A percentile compares a stretch with the other conserved stretches of the same genome.
phyloP scores from a whole-genome alignment of 116 monocot species.

The Trichopus zeylanicus region DNA sequence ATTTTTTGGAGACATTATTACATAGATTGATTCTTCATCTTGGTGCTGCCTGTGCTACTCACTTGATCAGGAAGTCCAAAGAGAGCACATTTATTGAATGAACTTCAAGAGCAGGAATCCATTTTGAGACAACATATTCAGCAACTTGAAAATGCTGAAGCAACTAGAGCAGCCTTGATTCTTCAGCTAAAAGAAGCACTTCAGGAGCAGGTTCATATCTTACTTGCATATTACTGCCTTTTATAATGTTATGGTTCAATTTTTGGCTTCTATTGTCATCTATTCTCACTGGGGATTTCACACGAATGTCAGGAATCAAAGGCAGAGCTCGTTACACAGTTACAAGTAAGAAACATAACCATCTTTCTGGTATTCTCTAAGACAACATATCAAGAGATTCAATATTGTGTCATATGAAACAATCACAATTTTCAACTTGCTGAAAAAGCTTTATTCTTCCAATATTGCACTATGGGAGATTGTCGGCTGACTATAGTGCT shows the following conservation, averaged over 20 bases:
- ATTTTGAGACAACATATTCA: slow-evolving; percentile 63
- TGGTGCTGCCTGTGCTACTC: not conserved
- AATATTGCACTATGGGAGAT: too few relatives aligned
- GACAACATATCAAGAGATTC: too few relatives aligned
- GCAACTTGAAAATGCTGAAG: slow-evolving; percentile 61
- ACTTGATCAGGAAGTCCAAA: slow-evolving; percentile 45
- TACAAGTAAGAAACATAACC: slow-evolving; percentile 46
- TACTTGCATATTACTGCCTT: not conserved
- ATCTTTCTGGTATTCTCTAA: too few relatives aligned
- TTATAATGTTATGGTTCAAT: not conserved
- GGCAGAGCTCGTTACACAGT: slow-evolving; percentile 37
- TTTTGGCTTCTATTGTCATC: not conserved
- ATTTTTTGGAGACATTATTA: too few relatives aligned
- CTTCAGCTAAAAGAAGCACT: slow-evolving; percentile 70
- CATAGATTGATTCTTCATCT: too few relatives aligned
- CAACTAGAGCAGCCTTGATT: slow-evolving; percentile 52
- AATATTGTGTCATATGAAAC: too few relatives aligned
- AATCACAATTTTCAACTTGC: too few relatives aligned
- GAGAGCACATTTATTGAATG: slow-evolving; percentile 31
- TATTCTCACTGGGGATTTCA: not conserved
- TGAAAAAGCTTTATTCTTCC: too few relatives aligned
- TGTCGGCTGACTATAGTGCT: too few relatives aligned
- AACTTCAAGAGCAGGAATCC: slow-evolving; percentile 65
- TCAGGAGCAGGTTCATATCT: slow-evolving; percentile 54
- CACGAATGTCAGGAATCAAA: slow-evolving; percentile 40